These are phyloP conservation scores for Jackrogersella multiformis DNA, from an alignment of 495 filamentous ascomycete genomes.

Conservation along the genomic window DNA sequence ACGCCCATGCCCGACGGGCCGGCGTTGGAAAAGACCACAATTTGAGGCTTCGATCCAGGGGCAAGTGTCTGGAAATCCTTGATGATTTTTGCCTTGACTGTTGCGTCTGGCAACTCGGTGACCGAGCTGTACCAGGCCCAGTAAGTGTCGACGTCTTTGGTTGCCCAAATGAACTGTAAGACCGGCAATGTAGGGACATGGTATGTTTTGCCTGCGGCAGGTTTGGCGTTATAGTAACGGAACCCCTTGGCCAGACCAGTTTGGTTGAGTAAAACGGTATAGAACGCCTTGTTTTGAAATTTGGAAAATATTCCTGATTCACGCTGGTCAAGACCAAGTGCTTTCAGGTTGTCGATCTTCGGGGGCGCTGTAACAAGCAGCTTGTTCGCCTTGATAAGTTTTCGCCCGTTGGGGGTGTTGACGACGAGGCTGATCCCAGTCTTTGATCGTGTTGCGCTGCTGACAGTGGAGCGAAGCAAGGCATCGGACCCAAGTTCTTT, in stretches of 20 bases:
- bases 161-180: not conserved
- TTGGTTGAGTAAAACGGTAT: conserved; percentile 53
- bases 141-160: not conserved
- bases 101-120: not conserved
- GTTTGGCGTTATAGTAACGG: too few species aligned
- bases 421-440: conserved; percentile 46
- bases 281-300: conserved; percentile 55
- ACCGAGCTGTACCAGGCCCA: not conserved
- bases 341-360: conserved; percentile 44
- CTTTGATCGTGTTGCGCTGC: conserved; percentile 40
- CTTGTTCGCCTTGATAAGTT: conserved; percentile 56
- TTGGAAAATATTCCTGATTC: conserved; percentile 55
- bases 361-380: conserved; percentile 59
- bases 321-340: conserved; percentile 47
- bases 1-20: not conserved
- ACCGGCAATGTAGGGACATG: not conserved
- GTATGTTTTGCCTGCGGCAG: not conserved
- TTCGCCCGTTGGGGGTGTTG: conserved; percentile 46
- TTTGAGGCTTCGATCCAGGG: not conserved
- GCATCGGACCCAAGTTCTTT: conserved; percentile 44
- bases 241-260: conserved; percentile 38
- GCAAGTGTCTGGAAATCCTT: not conserved
- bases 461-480: conserved; percentile 47
- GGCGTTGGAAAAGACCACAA: not conserved
- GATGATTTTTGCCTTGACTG: not conserved